Base-by-base conservation (phyloP, 2,329 filamentous ascomycete genomes). In the Sclerotinia minor region DNA sequence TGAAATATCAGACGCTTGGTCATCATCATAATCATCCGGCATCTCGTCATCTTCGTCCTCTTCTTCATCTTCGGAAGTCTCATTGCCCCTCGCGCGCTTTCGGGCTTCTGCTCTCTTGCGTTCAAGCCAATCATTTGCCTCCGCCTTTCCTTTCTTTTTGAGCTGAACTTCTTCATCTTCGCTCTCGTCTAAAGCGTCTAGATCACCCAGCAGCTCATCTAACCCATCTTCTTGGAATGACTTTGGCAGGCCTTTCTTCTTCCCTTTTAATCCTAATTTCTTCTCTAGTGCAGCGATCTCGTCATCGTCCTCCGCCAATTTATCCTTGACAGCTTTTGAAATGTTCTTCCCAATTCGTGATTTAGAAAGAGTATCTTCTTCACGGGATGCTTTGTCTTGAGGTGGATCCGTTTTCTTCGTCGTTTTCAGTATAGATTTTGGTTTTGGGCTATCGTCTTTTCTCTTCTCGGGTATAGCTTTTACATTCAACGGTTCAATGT, bases 211-310 rank as follows among this genome's bases (percentile, higher is more conserved):
- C 4, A 99, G 79, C 67, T 91, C 90, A 53, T 89, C 92, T 2
- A 98, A 80, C 0, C 93, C 94, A 75, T 97, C 94, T 8, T 96
- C 91, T 26, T 87, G 85, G 73, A 94, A 92, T 0, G 87, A 83
- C 72, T 91, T 89, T 0, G 89, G 88, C 6, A 92, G 78, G 44
- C 86, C 89, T 50, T 63, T 67, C 75, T 92, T 96, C 69, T 89
- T 90, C 32, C 87, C 87, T 72, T 84, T 88, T 45, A 97, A 84
- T 0, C 95, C 94, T 3, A 99, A 81, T 75, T 92, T 96, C 78
- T 89, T 93, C 80, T 99, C 95, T 44, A 97, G 81, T 3, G 88
- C 88, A 26, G 90, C 89, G 73, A 99, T 98, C 73, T 97, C 92
- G 2, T 88, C 91, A 75, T 98, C 93, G 68, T 99, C 94, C 70